phyloP scores from a whole-genome alignment of 1,139 yeast species.

The Pichia sp. region DNA sequence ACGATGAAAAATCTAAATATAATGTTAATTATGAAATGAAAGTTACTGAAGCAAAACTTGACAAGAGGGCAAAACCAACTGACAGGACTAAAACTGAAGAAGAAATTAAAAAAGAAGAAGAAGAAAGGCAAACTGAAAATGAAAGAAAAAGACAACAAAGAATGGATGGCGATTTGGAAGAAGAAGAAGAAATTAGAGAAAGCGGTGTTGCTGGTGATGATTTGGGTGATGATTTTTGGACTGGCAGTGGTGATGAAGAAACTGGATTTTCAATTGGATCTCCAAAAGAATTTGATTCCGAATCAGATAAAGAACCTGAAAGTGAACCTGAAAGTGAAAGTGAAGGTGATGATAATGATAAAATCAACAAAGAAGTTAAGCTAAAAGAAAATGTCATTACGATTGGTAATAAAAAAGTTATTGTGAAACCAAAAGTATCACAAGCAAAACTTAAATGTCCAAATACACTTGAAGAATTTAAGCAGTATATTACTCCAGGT shows the following conservation, averaged over 20 bases:
- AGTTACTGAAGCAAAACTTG: constrained; percentile 75
- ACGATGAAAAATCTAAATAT: constrained; percentile 34
- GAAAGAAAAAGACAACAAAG: constrained; percentile 75
- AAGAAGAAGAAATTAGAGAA: constrained; percentile 36
- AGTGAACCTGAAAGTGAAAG: constrained; percentile 25
- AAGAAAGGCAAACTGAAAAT: constrained; percentile 57
- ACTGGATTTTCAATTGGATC: constrained; percentile 29
- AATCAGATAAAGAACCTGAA: constrained; percentile 16
- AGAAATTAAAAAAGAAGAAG: constrained; percentile 65
- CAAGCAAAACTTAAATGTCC: constrained; percentile 45
- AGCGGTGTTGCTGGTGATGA: constrained; percentile 56
- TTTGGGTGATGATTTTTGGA: constrained; percentile 55
- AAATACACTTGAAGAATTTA: constrained; percentile 45
- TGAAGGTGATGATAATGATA: constrained; percentile 21
- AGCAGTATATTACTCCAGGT: constrained; percentile 26
- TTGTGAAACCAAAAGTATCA: constrained; percentile 15
- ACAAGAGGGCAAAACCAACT: constrained; percentile 90
- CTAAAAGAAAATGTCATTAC: constrained; percentile 22
- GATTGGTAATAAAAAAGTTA: constrained; percentile 29
- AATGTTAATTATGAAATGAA: constrained; percentile 66
- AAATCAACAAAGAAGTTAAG: constrained; percentile 3
- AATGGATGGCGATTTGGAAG: constrained; percentile 64
- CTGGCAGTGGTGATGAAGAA: constrained; percentile 45
- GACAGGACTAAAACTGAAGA: constrained; percentile 91
- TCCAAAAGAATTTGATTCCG: constrained; percentile 32